Evolutionary conservation across 2,329 filamentous ascomycete species (phyloP).

Genomic region (Hypocreales sp.): DNA sequence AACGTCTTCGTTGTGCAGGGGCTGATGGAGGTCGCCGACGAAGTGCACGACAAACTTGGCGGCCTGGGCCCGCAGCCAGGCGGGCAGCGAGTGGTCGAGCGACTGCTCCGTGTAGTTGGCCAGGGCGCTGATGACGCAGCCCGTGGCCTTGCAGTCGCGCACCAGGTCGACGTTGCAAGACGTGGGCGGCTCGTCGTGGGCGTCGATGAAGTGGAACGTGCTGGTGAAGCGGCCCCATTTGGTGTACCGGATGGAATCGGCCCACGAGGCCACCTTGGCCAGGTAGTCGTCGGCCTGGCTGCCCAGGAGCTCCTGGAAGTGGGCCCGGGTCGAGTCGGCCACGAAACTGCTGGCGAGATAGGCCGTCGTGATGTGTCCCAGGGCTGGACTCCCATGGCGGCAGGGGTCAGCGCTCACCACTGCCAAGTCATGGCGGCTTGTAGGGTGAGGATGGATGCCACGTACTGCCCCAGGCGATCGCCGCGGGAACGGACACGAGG

Average conservation of each 20-base stretch:
- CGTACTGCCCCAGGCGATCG: conserved; percentile 26
- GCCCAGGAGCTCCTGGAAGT: conserved; percentile 41
- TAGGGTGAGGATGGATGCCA: conserved; percentile 5
- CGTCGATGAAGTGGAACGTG: conserved; percentile 55
- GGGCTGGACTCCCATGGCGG: no score
- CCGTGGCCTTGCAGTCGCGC: conserved; percentile 44
- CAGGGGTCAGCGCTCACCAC: no score
- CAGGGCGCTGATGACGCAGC: conserved; percentile 47
- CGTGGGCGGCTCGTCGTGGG: conserved; percentile 43
- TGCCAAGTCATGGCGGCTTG: no score
- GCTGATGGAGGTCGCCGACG: conserved; percentile 55
- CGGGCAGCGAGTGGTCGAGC: conserved; percentile 26
- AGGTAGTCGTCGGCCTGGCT: conserved; percentile 42
- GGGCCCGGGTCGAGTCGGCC: conserved; percentile 34
- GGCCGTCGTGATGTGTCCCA: conserved; percentile 51
- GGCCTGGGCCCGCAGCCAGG: conserved; percentile 36
- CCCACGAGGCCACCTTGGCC: conserved; percentile 50
- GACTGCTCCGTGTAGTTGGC: conserved; percentile 44
- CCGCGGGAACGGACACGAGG: conserved; percentile 17
- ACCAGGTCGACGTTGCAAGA: conserved; percentile 40
- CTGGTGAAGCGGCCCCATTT: conserved; percentile 45
- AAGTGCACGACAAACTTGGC: conserved; percentile 56
- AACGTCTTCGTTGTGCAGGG: conserved; percentile 49
- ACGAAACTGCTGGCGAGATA: conserved; percentile 48
- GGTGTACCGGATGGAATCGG: conserved; percentile 50